These are phyloP conservation scores for Teratosphaeriaceae sp. DNA, from an alignment of 2,329 filamentous ascomycete species.

Conservation along the genomic window DNA sequence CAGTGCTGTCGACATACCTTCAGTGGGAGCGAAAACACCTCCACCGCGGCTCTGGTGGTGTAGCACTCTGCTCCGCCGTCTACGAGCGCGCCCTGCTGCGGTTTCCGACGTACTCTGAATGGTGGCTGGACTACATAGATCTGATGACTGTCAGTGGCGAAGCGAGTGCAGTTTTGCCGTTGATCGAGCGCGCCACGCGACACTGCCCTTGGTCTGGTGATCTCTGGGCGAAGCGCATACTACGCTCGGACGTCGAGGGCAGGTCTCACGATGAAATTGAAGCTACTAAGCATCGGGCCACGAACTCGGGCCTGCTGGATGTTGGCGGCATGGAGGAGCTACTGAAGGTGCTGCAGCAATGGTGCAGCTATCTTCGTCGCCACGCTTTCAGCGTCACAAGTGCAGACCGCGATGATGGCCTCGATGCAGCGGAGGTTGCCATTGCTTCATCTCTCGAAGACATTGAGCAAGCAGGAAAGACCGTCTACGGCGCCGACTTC, in stretches of 20 bases:
- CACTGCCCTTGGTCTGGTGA: constrained; percentile 92
- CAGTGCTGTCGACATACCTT: constrained; percentile 60
- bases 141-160: constrained; percentile 50
- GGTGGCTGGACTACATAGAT: constrained; percentile 80
- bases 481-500: constrained; percentile 68
- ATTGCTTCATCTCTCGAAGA: constrained; percentile 81
- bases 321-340: constrained; percentile 81
- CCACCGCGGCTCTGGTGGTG: constrained; percentile 39
- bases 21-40: constrained; percentile 67
- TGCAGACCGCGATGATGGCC: constrained; percentile 65
- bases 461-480: constrained; percentile 69
- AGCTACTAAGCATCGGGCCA: constrained; percentile 85
- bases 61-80: constrained; percentile 53
- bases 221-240: constrained; percentile 83
- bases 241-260: constrained; percentile 73
- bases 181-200: constrained; percentile 73
- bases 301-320: constrained; percentile 76
- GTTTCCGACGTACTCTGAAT: constrained; percentile 64
- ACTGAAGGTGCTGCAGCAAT: constrained; percentile 84
- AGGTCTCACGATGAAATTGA: constrained; percentile 75
- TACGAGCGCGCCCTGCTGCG: constrained; percentile 71
- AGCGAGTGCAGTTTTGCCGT: constrained; percentile 49
- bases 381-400: constrained; percentile 68
- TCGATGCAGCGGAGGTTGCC: constrained; percentile 84
- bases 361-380: constrained; percentile 90